These are phyloP conservation scores for Ganoderma leucocontextum DNA, from an alignment of 1,284 basidiomycete species.

Conservation along the genomic window DNA sequence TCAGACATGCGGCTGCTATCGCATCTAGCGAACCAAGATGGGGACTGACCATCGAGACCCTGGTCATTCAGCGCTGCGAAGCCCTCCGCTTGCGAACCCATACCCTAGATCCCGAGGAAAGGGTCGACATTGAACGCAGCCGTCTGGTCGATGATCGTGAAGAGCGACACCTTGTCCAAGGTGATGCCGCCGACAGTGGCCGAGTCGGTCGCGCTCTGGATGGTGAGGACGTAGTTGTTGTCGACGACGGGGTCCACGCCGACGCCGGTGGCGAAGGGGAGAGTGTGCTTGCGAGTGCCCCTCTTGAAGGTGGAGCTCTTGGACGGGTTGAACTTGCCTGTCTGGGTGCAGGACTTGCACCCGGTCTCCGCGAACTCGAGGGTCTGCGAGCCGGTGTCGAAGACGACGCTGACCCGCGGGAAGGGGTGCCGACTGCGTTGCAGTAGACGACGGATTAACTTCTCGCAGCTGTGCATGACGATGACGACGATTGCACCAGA, in stretches of 20 bases:
- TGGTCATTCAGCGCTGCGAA: conserved; percentile 53
- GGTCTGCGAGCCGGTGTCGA: conserved; percentile 59
- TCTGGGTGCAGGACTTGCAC: conserved; percentile 53
- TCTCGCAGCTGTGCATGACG: background rate
- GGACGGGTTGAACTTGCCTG: conserved; percentile 55
- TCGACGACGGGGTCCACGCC: conserved; percentile 63
- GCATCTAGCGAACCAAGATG: background rate
- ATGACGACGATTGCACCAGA: conserved; percentile 22
- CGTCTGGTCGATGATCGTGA: conserved; percentile 60
- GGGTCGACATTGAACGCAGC: conserved; percentile 58
- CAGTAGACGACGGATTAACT: background rate
- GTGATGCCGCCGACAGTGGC: conserved; percentile 55
- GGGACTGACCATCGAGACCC: conserved; percentile 55
- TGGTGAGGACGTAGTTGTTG: conserved; percentile 51
- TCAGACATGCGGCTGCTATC: background rate
- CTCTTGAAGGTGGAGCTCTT: conserved; percentile 60
- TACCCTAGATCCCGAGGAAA: conserved; percentile 63
- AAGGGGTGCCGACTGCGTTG: conserved; percentile 53
- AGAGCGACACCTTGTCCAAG: conserved; percentile 48
- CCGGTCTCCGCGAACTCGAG: conserved; percentile 60
- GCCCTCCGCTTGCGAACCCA: conserved; percentile 56
- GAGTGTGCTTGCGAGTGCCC: conserved; percentile 47
- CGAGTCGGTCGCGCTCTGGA: conserved; percentile 53
- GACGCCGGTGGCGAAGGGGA: conserved; percentile 62
- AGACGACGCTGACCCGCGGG: conserved; percentile 58